Evolutionary conservation across 108 stramenopile genomes (phyloP), one percentile per base, ranked within the genome.

Genomic region (Mayamaea pseudoterrestris): DNA sequence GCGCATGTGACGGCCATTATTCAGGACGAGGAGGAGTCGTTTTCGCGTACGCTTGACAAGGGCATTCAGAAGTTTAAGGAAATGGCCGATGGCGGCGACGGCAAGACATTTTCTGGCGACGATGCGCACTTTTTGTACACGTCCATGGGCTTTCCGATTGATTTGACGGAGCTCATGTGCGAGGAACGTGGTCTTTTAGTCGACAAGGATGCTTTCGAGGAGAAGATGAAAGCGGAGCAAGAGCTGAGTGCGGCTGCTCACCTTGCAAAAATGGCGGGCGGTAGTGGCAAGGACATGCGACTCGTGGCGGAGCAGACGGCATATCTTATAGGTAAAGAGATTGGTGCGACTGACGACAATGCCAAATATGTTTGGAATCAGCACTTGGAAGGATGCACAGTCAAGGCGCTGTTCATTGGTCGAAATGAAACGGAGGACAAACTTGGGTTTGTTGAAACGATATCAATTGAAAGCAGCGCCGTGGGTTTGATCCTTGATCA

Each of bases 101-200:
- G 56, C 32, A 71, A 65, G 37, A 74, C 90, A 20, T 85, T 99
- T 57, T 65, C 86, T 22, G 98, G 92, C n/a, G 63, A 68, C 14
- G 85, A 93, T 60, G 95, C 96, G 25, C 88, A 90, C 75, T 76
- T 87, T 43, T 76, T 99, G 55, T 99, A 95, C 82, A 71, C 85
- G 7, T 73, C 92, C 42, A 93, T 97, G 93, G 98, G 98, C 57
- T 99, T 99, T 62, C 98, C 98, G 5, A 55, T 95, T 18, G 98
- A 99, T 60, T 74, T 99, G 64, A 96, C 95, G 4, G 78, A 94
- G 58, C 87, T 97, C 68, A 99, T 99, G 98, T 93, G 93, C 14
- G 98, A 94, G 71, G 98, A 99, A 63, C 55, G 63, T 39, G 94
- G 91, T n/a, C 47, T 99, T 55, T 84, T 70, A 16, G 65, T 99